Evolutionary conservation across 495 filamentous ascomycete genomes (phyloP), one percentile per base, ranked within the genome.

Genomic region (Xylaria telfairii): DNA sequence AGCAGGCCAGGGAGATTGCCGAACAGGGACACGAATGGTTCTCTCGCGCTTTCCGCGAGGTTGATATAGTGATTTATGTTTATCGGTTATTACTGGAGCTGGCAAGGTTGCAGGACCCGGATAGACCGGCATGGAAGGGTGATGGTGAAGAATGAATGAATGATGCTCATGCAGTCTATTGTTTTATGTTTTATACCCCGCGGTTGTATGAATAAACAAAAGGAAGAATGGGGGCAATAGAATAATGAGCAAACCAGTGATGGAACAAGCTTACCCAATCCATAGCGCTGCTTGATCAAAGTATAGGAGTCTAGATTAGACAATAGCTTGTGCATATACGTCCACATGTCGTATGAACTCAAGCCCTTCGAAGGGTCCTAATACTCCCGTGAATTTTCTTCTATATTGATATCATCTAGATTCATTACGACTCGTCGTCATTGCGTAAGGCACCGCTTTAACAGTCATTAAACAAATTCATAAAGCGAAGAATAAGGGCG

Each of bases 11-110:
- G n/a, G 59, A 73, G 65, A 84, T 89, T 57, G 86, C 85, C 0
- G 74, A 80, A 46, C 67, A 79, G 19, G 84, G 87, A 0, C 77
- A 76, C 34, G 39, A 73, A 19, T 89, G 87, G 87, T 74, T 73
- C 3, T 71, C 72, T 32, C 75, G 72, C 60, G 81, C 79, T 0
- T 72, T 87, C 10, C 68, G 84, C 24, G 67, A 77, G 26, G 75
- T 78, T 9, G 84, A 87, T 66, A 74, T 81, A 72, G 61, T 73
- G 12, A 72, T 85, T 13, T 85, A 85, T 51, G 64, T 81, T 7
- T 84, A 82, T 67, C 75, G 85, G 13, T 71, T 86, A 28, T 64
- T 87, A 34, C 64, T 87, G 67, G 85, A 87, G 77, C 65, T 84
- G 37, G 80, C 79, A 10, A 76, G 83, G 57, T 56, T 83, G 8